A percentile compares a stretch with the other conserved stretches of the same genome.
These are phyloP conservation scores for Pleodorina starrii DNA, from an alignment of 139 green algal species.

Conservation along the genomic window DNA sequence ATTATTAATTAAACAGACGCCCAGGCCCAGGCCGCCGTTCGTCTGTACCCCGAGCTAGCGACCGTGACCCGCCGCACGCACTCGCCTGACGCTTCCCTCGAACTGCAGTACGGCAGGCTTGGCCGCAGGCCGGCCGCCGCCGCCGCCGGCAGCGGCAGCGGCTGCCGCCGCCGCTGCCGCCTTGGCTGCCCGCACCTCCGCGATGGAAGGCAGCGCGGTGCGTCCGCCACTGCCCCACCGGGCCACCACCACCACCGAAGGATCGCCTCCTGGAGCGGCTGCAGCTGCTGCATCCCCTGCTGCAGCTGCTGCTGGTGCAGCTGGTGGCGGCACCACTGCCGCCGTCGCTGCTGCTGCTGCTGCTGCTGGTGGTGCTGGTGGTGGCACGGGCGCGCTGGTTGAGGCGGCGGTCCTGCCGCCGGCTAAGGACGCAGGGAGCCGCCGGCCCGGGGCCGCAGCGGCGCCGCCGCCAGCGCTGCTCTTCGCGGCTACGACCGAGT, in stretches of 20 bases:
- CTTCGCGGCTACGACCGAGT: too few species aligned
- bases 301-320: background rate
- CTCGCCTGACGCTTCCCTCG: conserved; percentile 3
- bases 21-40: too few species aligned
- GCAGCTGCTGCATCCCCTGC: too few species aligned
- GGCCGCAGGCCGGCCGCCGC: background rate
- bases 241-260: too few species aligned
- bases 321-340: background rate
- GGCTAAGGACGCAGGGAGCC: background rate
- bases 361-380: too few species aligned
- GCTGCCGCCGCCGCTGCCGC: conserved; percentile 1
- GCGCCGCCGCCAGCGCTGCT: too few species aligned
- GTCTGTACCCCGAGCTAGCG: too few species aligned
- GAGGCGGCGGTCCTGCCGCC: background rate
- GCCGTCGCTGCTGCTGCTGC: background rate
- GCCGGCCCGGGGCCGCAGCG: too few species aligned
- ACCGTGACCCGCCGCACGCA: too few species aligned
- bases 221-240: too few species aligned
- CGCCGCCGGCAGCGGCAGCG: background rate
- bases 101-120: background rate
- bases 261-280: background rate
- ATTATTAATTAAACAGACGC: too few species aligned
- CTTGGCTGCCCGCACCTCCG: conserved; percentile 25
- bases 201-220: conserved; percentile 32
- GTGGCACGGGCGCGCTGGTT: too few species aligned